Base-by-base conservation (phyloP, 2,329 filamentous ascomycete genomes). In the Pseudocercospora pini-densiflorae region DNA sequence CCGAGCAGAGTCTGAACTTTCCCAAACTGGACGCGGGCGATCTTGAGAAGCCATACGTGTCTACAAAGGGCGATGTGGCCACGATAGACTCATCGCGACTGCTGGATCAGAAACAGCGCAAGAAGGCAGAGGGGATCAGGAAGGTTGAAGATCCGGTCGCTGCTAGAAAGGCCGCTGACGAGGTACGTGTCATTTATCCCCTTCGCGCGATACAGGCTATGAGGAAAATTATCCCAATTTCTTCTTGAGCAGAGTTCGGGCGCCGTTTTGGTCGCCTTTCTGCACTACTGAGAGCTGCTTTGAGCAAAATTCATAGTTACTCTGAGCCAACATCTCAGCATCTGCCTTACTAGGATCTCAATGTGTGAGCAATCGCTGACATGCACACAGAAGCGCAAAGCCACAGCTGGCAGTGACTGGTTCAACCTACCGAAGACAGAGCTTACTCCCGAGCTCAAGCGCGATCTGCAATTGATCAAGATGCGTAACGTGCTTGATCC, bases 401-500 rank as follows among this genome's bases (percentile, higher is more conserved):
- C 86, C 64, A 91, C 90, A 68, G 91, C 94, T 59, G 95, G 94
- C 53, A 80, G 89, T 16, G 84, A 91, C 65, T 98, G 94, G 94
- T 98, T 91, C 81, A 87, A 96, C 73, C 84, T 99, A 62, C 94
- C 94, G 5, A 89, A 89, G 74, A 97, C 94, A 27, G 85, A 92
- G 59, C 81, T 97, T 59, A 97, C 93, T 0, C 88, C 93, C 8
- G 89, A 96, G 75, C 84, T 97, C 68, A 97, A 94, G 80, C 87
- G 93, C 72, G 94, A 99, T 77, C 84, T 97, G 59, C 93, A 97
- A 79, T 84, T 98, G 10, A 83, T 99, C 66, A 90, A 92, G 71
- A 94, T 97, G 90, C 89, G 95, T 78, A 90, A 89, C 63, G 90
- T 97, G 21, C 85, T 98, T 23, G 94, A 98, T 71, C 90, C 93